Percentiles rank a stretch among this genome's conserved stretches.
Conservation (phyloP, 2,329 filamentous ascomycete species). For the Escovopsis sp. region DNA sequence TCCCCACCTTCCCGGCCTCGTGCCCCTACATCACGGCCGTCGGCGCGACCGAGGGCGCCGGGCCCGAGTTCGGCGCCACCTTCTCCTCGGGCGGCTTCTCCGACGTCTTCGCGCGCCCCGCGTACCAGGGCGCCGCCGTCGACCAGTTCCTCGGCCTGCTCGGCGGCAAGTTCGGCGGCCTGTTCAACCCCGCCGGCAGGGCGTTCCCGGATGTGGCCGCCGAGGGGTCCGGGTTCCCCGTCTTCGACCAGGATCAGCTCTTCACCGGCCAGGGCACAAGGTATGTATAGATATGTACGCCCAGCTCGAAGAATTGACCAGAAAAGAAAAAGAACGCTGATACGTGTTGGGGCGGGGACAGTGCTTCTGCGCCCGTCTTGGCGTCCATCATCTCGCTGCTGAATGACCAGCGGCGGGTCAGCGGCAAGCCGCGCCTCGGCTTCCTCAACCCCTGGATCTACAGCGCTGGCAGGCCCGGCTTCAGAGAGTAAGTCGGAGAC, state of each 20-base stretch:
- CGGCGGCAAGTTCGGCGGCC: conserved; percentile 33
- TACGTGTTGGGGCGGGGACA: conserved; percentile 8
- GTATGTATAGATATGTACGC: conserved; percentile 7
- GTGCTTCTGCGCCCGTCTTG: conserved; percentile 46
- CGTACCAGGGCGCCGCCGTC: conserved; percentile 31
- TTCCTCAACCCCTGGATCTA: conserved; percentile 52
- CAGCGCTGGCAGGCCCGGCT: conserved; percentile 14
- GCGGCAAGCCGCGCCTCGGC: conserved; percentile 37
- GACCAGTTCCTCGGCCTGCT: conserved; percentile 27
- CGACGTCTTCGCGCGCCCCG: conserved; percentile 28
- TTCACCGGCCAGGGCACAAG: conserved; percentile 19
- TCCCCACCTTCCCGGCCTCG: conserved; percentile 20
- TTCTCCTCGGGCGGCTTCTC: conserved; percentile 40
- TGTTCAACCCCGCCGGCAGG: conserved; percentile 33
- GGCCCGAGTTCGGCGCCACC: conserved; percentile 36
- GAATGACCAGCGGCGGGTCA: conserved; percentile 45
- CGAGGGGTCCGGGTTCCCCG: conserved; percentile 25
- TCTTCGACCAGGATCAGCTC: conserved; percentile 16
- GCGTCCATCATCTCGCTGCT: conserved; percentile 49
- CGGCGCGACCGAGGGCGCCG: conserved; percentile 37
- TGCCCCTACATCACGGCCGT: conserved; percentile 50
- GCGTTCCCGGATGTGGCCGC: conserved; percentile 48
- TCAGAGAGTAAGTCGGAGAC: conserved; percentile 20
- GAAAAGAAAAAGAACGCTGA: no score
- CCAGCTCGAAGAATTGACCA: no score